Base-by-base conservation (phyloP, 2,329 filamentous ascomycete genomes). In the Colletotrichum liaoningense region DNA sequence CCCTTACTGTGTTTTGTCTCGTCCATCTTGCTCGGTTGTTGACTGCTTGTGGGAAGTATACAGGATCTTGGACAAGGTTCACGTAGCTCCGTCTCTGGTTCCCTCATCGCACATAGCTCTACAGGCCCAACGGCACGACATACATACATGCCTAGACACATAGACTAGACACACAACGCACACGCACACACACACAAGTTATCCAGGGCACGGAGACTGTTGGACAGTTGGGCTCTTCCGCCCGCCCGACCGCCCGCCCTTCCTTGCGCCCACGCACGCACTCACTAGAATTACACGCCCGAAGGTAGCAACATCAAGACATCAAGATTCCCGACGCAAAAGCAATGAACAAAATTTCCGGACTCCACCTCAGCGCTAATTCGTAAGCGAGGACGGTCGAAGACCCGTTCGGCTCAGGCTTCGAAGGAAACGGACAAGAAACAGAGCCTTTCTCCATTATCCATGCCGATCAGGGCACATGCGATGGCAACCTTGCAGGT, bases 391-490 rank as follows among this genome's bases (percentile, higher is more conserved):
- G 55, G 35, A 30, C 55, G 33, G n/a, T 30, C 60, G 26, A 69
- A 33, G 42, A 7, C 33, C 62, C 19, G 62, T 66, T 46, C 68
- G 68, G 62, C 55, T 70, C 22, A 55, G 58, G 55, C 19, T 60
- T 26, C 42, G 55, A 66, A 52, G 63, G 54, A 62, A 65, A 65
- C 24, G 42, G 16, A 46, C 42, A 46, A 16, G 42, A 46, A 46
- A 46, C 42, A 46, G 42, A 46, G 19, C 42, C 16, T 46, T 46
- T 46, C 42, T 46, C 42, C 42, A 46, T 46, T n/a, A 46, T n/a
- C 42, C 42, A 46, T 46, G 42, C 42, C 42, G 42, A 46, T 46
- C 42, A 46, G 42, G 7, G 3, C 42, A 46, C 16, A 46, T 9
- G 42, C 42, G 42, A 46, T 46, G 42, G 42, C 60, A 42, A 28